Evolutionary conservation across 2,329 filamentous ascomycete genomes (phyloP), one percentile per base, ranked within the genome.

Genomic region (Monosporascus sp.): DNA sequence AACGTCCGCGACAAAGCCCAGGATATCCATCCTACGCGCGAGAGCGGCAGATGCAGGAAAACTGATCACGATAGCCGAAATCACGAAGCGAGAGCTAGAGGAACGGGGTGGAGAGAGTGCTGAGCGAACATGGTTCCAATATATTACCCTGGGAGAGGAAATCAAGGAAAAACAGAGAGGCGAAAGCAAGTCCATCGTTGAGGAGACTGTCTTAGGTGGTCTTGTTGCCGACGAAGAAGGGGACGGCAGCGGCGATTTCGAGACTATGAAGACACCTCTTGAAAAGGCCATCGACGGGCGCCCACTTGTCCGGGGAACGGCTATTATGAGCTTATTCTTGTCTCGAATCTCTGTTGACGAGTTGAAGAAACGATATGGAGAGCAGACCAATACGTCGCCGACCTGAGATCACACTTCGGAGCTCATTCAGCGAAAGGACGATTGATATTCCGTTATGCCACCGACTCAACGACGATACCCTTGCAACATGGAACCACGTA

Each of bases 61-160:
- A 68, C 74, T 89, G 62, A 80, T 89, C 60, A 86, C 81, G 4
- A 78, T 90, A 46, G 77, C 78, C 45, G 87, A 91, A 68, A 84
- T 88, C 38, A 78, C 77, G 52, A 86, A 87, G 67, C 72, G 79
- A 40, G 72, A 82, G 47, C 69, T 87, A 50, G 70, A 63, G 41
- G 20, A 22, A 9, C n/a, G 41, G 17, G 20, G 41, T 73, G 3
- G 73, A 71, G 55, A 59, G 70, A 48, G 7, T 8, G 15, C n/a
- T 5, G 37, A 51, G 45, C 18, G 37, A 37, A 0, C 38, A 9
- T 80, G 74, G 72, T 77, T 46, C 20, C 79, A 80, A 64, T 82
- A 79, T 66, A 82, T 81, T 55, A 68, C 78, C 51, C 65, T 81
- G 17, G 79, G 77, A 59, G 73, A 78, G 54, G 66, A 74, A 17